A percentile compares a stretch with the other conserved stretches of the same genome.
Evolutionary conservation across 2,329 filamentous ascomycete genomes (phyloP).

Genomic region (Talaromyces pinophilus): DNA sequence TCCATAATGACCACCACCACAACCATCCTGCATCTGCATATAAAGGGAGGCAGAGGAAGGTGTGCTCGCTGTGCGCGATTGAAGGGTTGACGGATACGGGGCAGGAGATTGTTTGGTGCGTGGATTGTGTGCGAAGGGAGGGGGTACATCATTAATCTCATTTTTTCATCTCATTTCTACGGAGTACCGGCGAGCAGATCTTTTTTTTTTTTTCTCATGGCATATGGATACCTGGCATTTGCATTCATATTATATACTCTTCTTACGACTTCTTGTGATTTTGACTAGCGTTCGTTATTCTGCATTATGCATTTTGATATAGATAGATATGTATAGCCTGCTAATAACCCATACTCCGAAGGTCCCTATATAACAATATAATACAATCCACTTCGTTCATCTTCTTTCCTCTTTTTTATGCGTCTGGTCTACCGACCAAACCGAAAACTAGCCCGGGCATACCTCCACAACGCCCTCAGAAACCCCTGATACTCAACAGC

Average conservation of each 20-base stretch:
- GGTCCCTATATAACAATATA: neutral
- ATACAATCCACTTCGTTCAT: neutral
- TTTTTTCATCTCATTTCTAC: neutral
- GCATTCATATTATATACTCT: neutral
- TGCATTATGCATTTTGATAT: constrained; percentile 5
- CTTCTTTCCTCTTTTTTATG: neutral
- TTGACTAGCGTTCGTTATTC: neutral
- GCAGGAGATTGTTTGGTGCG: constrained; percentile 40
- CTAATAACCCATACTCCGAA: too few species aligned
- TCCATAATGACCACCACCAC: neutral
- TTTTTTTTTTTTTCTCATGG: neutral
- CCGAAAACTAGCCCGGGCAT: constrained; percentile 83
- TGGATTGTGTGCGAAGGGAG: constrained; percentile 37
- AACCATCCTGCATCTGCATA: neutral
- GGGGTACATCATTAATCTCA: neutral
- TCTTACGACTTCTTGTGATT: constrained; percentile 1
- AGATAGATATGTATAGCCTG: neutral
- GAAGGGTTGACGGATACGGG: constrained; percentile 42
- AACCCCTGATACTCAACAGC: constrained; percentile 91
- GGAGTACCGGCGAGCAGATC: neutral
- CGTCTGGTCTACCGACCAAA: constrained; percentile 60
- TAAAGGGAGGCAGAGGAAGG: constrained; percentile 29
- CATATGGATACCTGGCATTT: constrained; percentile 3
- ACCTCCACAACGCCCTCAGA: constrained; percentile 78
- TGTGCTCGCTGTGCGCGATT: constrained; percentile 45